Evolutionary conservation across 495 filamentous ascomycete genomes (phyloP), one percentile per base, ranked within the genome.

Genomic region (Astrothelium subdiscretum): DNA sequence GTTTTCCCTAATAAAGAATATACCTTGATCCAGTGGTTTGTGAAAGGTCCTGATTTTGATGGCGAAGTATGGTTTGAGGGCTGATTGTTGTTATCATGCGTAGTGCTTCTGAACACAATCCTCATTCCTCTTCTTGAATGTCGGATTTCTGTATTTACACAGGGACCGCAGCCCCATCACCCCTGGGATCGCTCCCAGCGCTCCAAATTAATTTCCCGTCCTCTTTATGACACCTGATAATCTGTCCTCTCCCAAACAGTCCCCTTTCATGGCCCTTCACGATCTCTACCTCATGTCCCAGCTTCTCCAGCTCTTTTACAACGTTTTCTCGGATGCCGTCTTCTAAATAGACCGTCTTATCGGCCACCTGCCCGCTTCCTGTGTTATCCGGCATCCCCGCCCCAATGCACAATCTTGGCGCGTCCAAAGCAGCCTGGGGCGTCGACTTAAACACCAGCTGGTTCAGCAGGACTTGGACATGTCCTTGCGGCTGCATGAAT

Each of bases 401-500:
- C 2, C 87, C 87, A 65, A 92, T 86, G 65, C 91, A 96, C 43
- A 97, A 79, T 11, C 94, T 79, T 38, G 95, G 92, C 32, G 94
- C 85, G 70, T 98, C 94, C 2, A 98, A 78, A 51, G 95, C 92
- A 32, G 87, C 85, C 78, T 98, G 94, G 31, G 91, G 90, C 61
- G 83, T 86, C 67, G 88, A 79, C n/a, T 85, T 83, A 71, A 94
- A 96, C 0, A 87, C 85, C 2, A 95, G 73, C 84, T 95, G 90
- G 62, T 95, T 96, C 8, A 97, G 80, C 59, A 98, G 75, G 2
- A 97, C 90, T 73, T 98, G 94, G 15, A 97, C 89, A 69, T 98
- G 94, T 11, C 94, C 94, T 77, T 97, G 94, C 0, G 94, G 94
- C 77, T 98, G 94, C 95, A 98, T 97, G 74, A 92, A 96, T 32